phyloP scores from a whole-genome alignment of 768 basidiomycete genomes.

The Ephemerocybe angulata region DNA sequence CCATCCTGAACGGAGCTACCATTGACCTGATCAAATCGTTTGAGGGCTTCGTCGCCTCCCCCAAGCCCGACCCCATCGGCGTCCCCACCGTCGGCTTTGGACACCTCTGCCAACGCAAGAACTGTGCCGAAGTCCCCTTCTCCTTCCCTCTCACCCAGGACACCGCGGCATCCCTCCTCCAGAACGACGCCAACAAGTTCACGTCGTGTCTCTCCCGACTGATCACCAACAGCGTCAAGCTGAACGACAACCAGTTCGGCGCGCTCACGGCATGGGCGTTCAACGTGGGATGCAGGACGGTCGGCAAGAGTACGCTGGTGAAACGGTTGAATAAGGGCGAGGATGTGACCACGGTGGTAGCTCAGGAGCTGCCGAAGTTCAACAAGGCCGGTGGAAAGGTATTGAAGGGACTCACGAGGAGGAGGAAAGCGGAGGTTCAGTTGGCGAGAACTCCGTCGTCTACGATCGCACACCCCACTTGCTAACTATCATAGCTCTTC shows the following conservation, averaged over 20 bases:
- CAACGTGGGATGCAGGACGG: conserved; percentile 30
- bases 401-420: conserved; percentile 25
- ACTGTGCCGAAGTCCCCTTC: conserved; percentile 23
- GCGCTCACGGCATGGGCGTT: conserved; percentile 31
- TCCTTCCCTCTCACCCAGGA: conserved; percentile 26
- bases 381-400: conserved; percentile 29
- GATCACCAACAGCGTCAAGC: conserved; percentile 24
- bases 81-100: conserved; percentile 33
- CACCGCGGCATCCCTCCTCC: conserved; percentile 24
- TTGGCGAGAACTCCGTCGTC: conserved; percentile 32
- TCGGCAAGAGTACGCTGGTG: conserved; percentile 27
- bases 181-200: conserved; percentile 25
- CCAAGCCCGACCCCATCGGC: conserved; percentile 31
- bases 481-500: conserved; percentile 5
- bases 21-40: conserved; percentile 26
- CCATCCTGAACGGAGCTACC: conserved; percentile 24
- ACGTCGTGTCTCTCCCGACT: conserved; percentile 27
- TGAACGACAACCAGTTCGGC: conserved; percentile 37
- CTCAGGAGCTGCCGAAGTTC: conserved; percentile 33
- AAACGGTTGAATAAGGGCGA: conserved; percentile 33
- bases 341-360: conserved; percentile 33
- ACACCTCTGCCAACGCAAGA: conserved; percentile 23
- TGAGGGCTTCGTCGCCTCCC: conserved; percentile 30
- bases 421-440: conserved; percentile 30
- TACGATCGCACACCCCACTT: conserved; percentile 28